phyloP scores from a whole-genome alignment of 345 rosid genomes.

The Murraya paniculata region DNA sequence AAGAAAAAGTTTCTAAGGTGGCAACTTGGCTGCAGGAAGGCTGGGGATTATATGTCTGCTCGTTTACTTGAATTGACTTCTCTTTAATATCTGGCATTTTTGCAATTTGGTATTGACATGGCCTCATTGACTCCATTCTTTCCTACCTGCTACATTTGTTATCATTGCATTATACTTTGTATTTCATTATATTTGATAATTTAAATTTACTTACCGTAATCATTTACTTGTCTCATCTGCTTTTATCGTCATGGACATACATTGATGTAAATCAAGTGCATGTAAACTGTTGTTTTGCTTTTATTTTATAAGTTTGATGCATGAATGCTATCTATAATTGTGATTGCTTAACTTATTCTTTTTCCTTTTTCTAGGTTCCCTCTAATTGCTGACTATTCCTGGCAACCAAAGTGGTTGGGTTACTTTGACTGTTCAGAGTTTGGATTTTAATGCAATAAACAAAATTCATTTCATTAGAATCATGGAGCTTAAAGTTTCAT shows the following conservation, averaged over 20 bases:
- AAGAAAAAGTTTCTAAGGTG: not conserved
- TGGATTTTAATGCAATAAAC: constrained; percentile 22
- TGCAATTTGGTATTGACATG: not conserved
- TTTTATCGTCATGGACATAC: not conserved
- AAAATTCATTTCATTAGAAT: constrained; percentile 19
- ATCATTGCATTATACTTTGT: not conserved
- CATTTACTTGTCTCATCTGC: not conserved
- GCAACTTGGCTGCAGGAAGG: not conserved
- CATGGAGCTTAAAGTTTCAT: constrained; percentile 74
- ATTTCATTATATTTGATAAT: not conserved
- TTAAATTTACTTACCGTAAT: not conserved
- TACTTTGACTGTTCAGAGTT: constrained; percentile 15
- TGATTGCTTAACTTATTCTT: constrained; percentile 7
- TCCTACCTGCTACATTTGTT: not conserved
- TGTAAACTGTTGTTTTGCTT: not conserved
- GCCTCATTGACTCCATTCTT: not conserved
- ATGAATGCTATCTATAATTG: not conserved
- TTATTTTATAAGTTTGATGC: not conserved
- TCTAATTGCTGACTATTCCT: constrained; percentile 10
- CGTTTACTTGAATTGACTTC: not conserved
- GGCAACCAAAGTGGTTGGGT: constrained; percentile 6
- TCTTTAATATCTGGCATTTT: not conserved
- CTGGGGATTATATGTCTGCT: not conserved
- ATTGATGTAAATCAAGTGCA: not conserved
- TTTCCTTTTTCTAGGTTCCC: constrained; percentile 23